Percentiles rank a stretch among this genome's conserved stretches.
Conservation (phyloP, 768 basidiomycete species). For the Myochromella boudieri region DNA sequence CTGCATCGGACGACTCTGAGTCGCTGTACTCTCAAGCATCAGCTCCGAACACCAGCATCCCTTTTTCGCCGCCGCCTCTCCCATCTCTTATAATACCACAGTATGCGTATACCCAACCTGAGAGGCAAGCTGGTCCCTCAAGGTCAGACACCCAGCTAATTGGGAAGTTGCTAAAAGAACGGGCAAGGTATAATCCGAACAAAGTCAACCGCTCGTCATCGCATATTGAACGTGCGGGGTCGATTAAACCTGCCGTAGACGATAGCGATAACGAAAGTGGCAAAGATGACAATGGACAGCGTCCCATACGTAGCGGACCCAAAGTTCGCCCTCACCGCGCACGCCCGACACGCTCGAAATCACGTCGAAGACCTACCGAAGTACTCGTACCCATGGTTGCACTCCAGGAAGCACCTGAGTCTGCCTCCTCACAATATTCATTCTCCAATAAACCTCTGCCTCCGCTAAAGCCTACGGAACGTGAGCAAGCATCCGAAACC, state of each 20-base stretch:
- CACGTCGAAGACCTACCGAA: background rate
- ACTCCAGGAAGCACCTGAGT: background rate
- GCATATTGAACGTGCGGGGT: constrained; percentile 16
- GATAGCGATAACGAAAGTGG: constrained; percentile 2
- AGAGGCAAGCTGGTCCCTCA: background rate
- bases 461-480: too few relatives aligned
- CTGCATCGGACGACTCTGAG: constrained; percentile 4
- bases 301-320: too few relatives aligned
- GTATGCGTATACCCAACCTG: constrained; percentile 2
- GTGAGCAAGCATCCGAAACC: too few relatives aligned
- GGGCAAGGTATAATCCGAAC: constrained; percentile 14
- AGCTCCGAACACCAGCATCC: background rate
- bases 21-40: constrained; percentile 17
- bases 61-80: background rate
- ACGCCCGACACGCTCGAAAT: background rate
- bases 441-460: too few relatives aligned
- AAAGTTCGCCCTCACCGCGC: background rate
- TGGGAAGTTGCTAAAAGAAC: constrained; percentile 13
- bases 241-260: constrained; percentile 6
- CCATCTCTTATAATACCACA: constrained; percentile 2
- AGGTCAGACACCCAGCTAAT: constrained; percentile 8
- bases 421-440: background rate
- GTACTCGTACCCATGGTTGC: background rate
- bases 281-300: background rate
- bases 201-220: constrained; percentile 9